These are phyloP conservation scores for Capsicum pubescens DNA, from an alignment of 257 asterid genomes.

Conservation along the genomic window DNA sequence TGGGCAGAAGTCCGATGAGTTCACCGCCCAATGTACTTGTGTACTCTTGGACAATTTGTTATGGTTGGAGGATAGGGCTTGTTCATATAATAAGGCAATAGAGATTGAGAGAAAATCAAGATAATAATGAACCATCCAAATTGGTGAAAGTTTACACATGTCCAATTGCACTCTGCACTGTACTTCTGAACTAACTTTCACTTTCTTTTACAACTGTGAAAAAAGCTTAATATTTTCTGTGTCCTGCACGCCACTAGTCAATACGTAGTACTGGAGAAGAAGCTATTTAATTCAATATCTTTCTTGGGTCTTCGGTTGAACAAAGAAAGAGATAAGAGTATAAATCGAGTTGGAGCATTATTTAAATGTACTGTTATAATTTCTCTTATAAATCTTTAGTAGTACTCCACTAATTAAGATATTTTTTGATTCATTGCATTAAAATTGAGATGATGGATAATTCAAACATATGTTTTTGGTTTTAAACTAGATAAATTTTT, in stretches of 20 bases:
- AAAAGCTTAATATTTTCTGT: neutral
- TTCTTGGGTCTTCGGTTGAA: neutral
- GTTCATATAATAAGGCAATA: neutral
- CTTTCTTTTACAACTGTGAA: neutral
- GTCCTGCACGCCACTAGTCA: slow-evolving; percentile 17
- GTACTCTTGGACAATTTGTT: neutral
- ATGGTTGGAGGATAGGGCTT: neutral
- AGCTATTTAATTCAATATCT: neutral
- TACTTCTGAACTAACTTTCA: neutral
- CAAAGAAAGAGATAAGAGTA: no score
- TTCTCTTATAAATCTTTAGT: no score
- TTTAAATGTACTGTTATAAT: no score
- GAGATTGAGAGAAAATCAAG: neutral
- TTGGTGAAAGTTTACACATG: slow-evolving; percentile 16
- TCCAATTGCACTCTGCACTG: slow-evolving; percentile 20
- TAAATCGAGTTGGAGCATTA: no score
- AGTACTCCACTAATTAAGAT: neutral
- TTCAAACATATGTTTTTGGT: neutral
- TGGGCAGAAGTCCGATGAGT: neutral
- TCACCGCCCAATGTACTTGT: slow-evolving; percentile 18
- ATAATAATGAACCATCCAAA: slow-evolving; percentile 2
- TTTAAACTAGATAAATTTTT: neutral
- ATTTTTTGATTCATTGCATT: neutral
- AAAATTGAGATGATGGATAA: neutral
- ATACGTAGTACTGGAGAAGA: neutral